Conservation (phyloP, 345 rosid species). For the rapeseed (Brassica napus) region DNA sequence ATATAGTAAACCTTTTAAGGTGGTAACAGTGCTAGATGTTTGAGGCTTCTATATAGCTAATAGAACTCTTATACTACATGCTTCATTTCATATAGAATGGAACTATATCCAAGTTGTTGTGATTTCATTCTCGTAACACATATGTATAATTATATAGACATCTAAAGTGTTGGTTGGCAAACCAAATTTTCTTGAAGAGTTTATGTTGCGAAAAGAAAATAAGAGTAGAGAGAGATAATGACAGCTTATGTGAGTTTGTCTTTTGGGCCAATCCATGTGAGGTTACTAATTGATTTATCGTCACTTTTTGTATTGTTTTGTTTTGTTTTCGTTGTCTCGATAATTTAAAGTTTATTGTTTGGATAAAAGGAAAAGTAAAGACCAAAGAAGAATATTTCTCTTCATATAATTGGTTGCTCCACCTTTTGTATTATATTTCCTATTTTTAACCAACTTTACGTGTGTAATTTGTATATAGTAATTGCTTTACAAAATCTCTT, state of each 20-base stretch:
- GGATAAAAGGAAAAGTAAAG: constrained; percentile 27
- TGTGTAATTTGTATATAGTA: background rate
- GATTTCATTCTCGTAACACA: constrained; percentile 23
- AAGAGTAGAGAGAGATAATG: constrained; percentile 2
- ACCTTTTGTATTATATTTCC: background rate
- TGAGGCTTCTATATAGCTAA: constrained; percentile 4
- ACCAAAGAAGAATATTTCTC: background rate
- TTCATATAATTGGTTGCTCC: background rate
- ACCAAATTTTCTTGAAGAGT: constrained; percentile 14
- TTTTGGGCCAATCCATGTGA: constrained; percentile 29
- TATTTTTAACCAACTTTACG: background rate
- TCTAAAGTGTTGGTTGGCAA: constrained; percentile 34
- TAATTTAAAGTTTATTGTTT: constrained; percentile 16
- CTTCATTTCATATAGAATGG: constrained; percentile 24
- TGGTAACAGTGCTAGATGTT: background rate
- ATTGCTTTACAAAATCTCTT: background rate
- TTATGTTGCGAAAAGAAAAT: background rate
- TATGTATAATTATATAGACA: background rate
- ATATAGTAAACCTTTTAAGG: constrained; percentile 14
- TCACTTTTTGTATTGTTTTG: constrained; percentile 16
- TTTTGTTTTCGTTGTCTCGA: background rate
- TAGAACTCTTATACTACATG: background rate
- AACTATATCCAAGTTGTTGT: constrained; percentile 23
- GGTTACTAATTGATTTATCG: constrained; percentile 16
- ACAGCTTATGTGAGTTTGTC: constrained; percentile 39